Conservation (phyloP, 495 filamentous ascomycete species). For the Penicillium ochrochloron region DNA sequence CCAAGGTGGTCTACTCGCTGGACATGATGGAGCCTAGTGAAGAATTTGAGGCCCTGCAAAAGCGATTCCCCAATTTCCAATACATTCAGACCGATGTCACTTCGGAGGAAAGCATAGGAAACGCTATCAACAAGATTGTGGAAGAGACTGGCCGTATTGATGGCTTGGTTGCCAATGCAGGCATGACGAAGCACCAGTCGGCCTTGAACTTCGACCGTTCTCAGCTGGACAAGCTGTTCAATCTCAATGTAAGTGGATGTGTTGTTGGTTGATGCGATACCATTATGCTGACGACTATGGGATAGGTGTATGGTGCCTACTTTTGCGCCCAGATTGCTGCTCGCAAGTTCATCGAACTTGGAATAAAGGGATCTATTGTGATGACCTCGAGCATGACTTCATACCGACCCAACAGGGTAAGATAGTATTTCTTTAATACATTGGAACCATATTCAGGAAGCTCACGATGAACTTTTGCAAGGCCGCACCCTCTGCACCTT, state of each 20-base stretch:
- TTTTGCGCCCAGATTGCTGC: constrained; percentile 43
- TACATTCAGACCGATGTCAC: constrained; percentile 49
- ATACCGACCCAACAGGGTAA: constrained; percentile 45
- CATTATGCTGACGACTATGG: neutral
- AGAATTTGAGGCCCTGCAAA: constrained; percentile 40
- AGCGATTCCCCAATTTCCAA: constrained; percentile 39
- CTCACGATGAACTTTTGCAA: constrained; percentile 7
- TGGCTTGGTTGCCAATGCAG: constrained; percentile 46
- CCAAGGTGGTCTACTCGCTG: constrained; percentile 44
- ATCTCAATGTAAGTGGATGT: constrained; percentile 43
- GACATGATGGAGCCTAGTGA: constrained; percentile 49
- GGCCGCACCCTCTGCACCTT: constrained; percentile 37
- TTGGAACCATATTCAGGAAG: neutral
- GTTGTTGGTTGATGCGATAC: neutral
- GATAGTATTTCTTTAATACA: neutral
- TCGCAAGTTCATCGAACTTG: constrained; percentile 46
- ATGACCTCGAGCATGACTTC: constrained; percentile 52
- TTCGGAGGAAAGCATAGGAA: constrained; percentile 42
- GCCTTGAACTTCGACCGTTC: constrained; percentile 45
- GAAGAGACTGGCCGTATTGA: constrained; percentile 40
- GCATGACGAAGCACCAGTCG: constrained; percentile 53
- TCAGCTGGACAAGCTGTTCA: constrained; percentile 46
- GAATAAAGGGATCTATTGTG: constrained; percentile 47
- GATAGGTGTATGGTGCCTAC: constrained; percentile 43
- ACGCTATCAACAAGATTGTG: constrained; percentile 44